These are phyloP conservation scores for Leucocoprinus birnbaumii DNA, from an alignment of 768 basidiomycete genomes.

Conservation along the genomic window DNA sequence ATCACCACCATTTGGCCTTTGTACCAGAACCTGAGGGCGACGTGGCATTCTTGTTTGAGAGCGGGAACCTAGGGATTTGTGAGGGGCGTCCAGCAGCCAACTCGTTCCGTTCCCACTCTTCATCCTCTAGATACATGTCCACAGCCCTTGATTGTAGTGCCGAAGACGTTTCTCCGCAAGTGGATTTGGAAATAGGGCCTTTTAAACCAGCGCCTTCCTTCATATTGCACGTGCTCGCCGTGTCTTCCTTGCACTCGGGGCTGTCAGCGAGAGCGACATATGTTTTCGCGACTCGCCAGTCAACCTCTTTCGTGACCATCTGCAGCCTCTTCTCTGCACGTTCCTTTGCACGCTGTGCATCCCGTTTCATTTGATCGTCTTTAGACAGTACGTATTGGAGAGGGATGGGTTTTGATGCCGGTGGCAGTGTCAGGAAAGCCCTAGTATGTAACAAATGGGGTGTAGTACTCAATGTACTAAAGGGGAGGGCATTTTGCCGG, in stretches of 20 bases:
- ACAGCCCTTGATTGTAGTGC: conserved; percentile 7
- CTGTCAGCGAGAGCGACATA: conserved; percentile 69
- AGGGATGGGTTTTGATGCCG: conserved; percentile 27
- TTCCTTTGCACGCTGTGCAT: conserved; percentile 44
- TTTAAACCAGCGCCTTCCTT: conserved; percentile 21
- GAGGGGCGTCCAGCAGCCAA: background rate
- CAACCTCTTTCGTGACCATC: conserved; percentile 64
- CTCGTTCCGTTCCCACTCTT: conserved; percentile 11
- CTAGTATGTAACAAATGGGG: conserved; percentile 77
- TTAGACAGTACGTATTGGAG: conserved; percentile 17
- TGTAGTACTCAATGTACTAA: conserved; percentile 62
- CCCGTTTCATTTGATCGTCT: conserved; percentile 30
- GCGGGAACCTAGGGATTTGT: background rate
- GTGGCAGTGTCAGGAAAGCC: conserved; percentile 50
- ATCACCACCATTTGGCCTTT: conserved; percentile 5
- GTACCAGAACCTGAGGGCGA: background rate
- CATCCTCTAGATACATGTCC: conserved; percentile 14
- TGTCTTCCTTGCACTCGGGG: conserved; percentile 22
- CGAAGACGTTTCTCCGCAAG: background rate
- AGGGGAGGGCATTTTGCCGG: conserved; percentile 62
- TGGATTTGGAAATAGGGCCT: background rate
- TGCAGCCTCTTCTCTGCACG: conserved; percentile 61
- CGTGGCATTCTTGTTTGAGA: background rate
- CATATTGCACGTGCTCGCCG: conserved; percentile 22
- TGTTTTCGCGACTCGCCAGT: conserved; percentile 62